Evolutionary conservation across 1,139 yeast species (phyloP), one percentile per base, ranked within the genome.

Genomic region (Blastobotrys persicus): DNA sequence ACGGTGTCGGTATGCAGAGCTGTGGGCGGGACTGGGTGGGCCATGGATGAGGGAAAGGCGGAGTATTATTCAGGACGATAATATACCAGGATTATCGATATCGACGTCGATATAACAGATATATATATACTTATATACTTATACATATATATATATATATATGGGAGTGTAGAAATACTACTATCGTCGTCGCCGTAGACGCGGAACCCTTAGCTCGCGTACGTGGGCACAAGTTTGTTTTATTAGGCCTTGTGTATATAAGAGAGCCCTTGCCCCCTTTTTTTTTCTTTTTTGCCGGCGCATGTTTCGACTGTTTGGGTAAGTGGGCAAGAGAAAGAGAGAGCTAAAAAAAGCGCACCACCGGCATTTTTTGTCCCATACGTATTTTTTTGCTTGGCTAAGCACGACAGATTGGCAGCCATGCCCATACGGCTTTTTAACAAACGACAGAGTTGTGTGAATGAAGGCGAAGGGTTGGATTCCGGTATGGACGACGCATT

Each of bases 361-460:
- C 35, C 12, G 13, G 13, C 12, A 32, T n/a, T 32, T 32, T 4
- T 32, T 32, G 12, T 32, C 4, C 13, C 13, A 4, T 7, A 6
- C 13, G 12, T 34, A 7, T 4, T 34, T 34, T 34, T 34, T 34
- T 34, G 20, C 19, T 20, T 20, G 12, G n/a, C 34, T n/a, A n/a
- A n/a, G n/a, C n/a, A n/a, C n/a, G n/a, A n/a, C n/a, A n/a, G n/a
- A n/a, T n/a, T n/a, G n/a, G n/a, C n/a, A 6, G 16, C 38, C 12
- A 37, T 37, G 41, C 41, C 41, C 26, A 37, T 37, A 7, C 17
- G 41, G 41, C 41, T 37, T 13, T 37, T 37, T 23, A 37, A n/a
- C n/a, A n/a, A 37, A 14, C 41, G 41, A 19, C 17, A 37, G 28
- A 23, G 28, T 23, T 23, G 9, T 6, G 28, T 9, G 5, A 5